phyloP scores from a whole-genome alignment of 83 land plant species.

The Isoetes engelmannii region DNA sequence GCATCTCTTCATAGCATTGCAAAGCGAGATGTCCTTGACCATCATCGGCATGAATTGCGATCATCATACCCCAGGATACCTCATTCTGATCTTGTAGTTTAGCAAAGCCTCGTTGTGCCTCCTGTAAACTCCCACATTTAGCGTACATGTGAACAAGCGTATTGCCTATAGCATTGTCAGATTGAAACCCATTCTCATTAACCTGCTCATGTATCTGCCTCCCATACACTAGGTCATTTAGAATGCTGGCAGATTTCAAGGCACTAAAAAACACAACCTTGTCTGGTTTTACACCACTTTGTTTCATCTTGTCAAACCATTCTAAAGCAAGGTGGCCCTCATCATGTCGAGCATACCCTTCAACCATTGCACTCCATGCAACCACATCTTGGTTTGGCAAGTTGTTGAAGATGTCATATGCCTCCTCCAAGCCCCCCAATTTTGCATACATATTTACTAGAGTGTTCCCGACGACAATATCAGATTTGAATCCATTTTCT shows the following conservation, averaged over 20 bases:
- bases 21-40: conserved; percentile 7
- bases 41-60: not conserved
- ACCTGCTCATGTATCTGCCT: not conserved
- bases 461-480: conserved; percentile 3
- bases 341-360: conserved; percentile 5
- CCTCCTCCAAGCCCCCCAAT: not conserved
- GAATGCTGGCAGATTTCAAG: not conserved
- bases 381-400: not conserved
- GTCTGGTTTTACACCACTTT: not conserved
- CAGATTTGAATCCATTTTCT: not conserved
- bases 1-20: conserved; percentile 8
- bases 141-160: conserved; percentile 2
- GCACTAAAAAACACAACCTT: conserved; percentile 3
- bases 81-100: not conserved
- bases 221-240: conserved; percentile 1
- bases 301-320: conserved; percentile 1
- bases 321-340: not conserved
- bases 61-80: conserved; percentile 5
- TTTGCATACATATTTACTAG: conserved; percentile 14
- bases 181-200: not conserved
- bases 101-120: not conserved
- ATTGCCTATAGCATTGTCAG: not conserved
- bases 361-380: conserved; percentile 1
- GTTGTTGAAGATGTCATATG: not conserved
- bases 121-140: not conserved